Conservation (phyloP, 495 filamentous ascomycete species). For the Penicillium robsamsonii region DNA sequence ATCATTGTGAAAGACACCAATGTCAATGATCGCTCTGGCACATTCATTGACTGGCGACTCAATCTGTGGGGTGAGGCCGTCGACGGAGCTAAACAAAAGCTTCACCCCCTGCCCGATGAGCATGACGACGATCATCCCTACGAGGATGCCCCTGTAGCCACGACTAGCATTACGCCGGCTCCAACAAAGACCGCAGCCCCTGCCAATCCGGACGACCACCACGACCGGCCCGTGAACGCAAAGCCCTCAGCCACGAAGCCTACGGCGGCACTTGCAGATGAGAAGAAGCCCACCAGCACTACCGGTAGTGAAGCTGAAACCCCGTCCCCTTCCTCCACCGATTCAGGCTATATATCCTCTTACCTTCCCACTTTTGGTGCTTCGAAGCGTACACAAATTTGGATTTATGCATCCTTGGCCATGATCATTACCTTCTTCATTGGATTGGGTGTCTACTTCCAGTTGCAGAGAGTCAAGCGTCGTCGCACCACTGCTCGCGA, state of each 20-base stretch:
- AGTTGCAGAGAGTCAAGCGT: slow-evolving; percentile 71
- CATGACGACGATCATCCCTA: slow-evolving; percentile 80
- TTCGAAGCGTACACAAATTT: slow-evolving; percentile 82
- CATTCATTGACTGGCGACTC: slow-evolving; percentile 88
- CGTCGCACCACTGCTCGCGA: slow-evolving; percentile 71
- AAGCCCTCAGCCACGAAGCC: slow-evolving; percentile 41
- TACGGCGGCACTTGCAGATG: slow-evolving; percentile 15
- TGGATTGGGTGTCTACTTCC: slow-evolving; percentile 76
- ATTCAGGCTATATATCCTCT: slow-evolving; percentile 69
- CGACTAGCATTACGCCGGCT: slow-evolving; percentile 48
- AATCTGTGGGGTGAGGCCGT: slow-evolving; percentile 89
- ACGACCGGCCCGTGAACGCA: slow-evolving; percentile 70
- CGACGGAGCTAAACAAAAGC: slow-evolving; percentile 64
- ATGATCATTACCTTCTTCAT: slow-evolving; percentile 84
- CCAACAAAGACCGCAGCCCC: slow-evolving; percentile 45
- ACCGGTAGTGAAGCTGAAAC: slow-evolving; percentile 37
- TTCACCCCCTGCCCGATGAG: slow-evolving; percentile 80
- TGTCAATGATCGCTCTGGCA: slow-evolving; percentile 72
- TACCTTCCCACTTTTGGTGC: slow-evolving; percentile 96
- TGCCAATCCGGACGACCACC: slow-evolving; percentile 63
- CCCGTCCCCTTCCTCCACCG: slow-evolving; percentile 42
- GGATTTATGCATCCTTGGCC: slow-evolving; percentile 86
- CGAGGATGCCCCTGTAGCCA: slow-evolving; percentile 52
- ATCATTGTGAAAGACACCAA: slow-evolving; percentile 83
- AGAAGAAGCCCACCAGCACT: slow-evolving; percentile 30